Percentiles rank a stretch among this genome's conserved stretches.
Evolutionary conservation across 352 stramenopile species (phyloP).

Genomic region (Globisporangium ultimum): DNA sequence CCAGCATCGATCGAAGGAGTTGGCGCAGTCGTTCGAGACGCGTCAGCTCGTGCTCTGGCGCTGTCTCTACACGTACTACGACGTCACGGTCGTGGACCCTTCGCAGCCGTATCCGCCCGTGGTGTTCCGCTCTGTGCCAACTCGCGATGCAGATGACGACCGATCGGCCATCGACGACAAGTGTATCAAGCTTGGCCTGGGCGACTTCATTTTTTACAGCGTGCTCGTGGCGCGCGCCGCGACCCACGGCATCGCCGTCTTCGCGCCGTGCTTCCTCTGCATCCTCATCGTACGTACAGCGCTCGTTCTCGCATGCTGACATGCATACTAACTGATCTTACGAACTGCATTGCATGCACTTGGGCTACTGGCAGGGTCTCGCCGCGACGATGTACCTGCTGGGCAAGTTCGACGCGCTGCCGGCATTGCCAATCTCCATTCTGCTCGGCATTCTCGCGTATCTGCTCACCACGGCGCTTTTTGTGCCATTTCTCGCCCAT

Average conservation of each 20-base stretch:
- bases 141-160: constrained; percentile 7
- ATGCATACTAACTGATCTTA: neutral
- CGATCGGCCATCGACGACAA: constrained; percentile 36
- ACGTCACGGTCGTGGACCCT: too few relatives aligned
- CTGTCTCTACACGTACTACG: neutral
- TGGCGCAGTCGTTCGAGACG: neutral
- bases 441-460: constrained; percentile 73
- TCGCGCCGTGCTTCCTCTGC: constrained; percentile 88
- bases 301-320: neutral
- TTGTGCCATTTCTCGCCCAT: constrained; percentile 33
- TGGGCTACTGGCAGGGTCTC: constrained; percentile 49
- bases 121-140: too few relatives aligned
- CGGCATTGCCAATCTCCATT: constrained; percentile 95
- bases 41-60: neutral
- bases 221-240: constrained; percentile 92
- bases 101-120: too few relatives aligned
- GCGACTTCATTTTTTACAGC: constrained; percentile 99
- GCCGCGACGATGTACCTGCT: constrained; percentile 92
- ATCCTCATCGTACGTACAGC: constrained; percentile 82
- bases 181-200: constrained; percentile 89
- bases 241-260: constrained; percentile 90
- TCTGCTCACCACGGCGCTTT: constrained; percentile 29
- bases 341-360: too few relatives aligned
- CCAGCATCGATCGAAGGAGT: neutral
- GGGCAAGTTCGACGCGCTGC: constrained; percentile 90